Percentiles rank a stretch among this genome's conserved stretches.
These are phyloP conservation scores for Spiraea crenata DNA, from an alignment of 331 rosid genomes.

Conservation along the genomic window DNA sequence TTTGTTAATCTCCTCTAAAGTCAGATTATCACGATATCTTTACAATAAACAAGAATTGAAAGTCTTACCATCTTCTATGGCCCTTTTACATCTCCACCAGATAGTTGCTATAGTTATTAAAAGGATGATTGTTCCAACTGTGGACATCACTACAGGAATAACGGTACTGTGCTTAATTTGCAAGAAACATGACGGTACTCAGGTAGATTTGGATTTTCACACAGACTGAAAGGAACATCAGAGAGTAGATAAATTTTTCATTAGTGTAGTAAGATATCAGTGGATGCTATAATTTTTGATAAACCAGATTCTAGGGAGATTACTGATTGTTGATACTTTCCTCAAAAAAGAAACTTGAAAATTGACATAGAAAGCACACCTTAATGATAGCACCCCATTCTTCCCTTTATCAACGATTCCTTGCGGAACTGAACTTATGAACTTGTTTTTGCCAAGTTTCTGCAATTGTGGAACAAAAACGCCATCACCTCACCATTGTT, in stretches of 20 bases:
- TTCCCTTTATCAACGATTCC: conserved; percentile 38
- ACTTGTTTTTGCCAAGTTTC: conserved; percentile 55
- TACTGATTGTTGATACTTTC: not conserved
- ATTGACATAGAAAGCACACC: conserved; percentile 25
- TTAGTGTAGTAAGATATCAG: no score
- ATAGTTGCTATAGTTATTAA: not conserved
- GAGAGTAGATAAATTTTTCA: not conserved
- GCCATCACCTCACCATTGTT: not conserved
- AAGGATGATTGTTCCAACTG: conserved; percentile 8
- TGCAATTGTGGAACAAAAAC: conserved; percentile 20
- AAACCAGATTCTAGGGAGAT: no score
- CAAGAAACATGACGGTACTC: not conserved
- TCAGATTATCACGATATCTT: no score
- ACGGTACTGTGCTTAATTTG: not conserved
- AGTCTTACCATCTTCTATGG: no score
- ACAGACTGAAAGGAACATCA: not conserved
- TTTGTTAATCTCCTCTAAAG: no score
- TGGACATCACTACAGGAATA: not conserved
- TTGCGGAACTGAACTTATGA: conserved; percentile 44
- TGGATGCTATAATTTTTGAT: no score
- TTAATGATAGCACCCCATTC: conserved; percentile 38
- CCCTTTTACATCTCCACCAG: not conserved
- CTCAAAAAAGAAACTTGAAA: not conserved
- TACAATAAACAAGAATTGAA: no score
- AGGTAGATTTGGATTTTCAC: conserved; percentile 6